phyloP scores from a whole-genome alignment of 225 moss, liverwort and hornwort genomes.

The Sphagnum contortum region DNA sequence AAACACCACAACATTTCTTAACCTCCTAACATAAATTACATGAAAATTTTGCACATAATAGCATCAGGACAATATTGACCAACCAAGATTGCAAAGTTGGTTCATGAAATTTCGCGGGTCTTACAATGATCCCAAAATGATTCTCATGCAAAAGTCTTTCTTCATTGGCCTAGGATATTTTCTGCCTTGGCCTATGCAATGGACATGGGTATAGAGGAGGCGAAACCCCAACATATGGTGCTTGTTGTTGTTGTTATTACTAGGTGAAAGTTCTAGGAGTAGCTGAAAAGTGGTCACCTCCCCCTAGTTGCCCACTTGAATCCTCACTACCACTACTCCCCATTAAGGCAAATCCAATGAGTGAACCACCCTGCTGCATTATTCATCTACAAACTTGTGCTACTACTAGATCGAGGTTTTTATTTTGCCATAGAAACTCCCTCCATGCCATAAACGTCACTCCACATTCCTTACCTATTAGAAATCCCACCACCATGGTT shows the following conservation, averaged over 20 bases:
- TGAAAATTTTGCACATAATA: too few relatives aligned
- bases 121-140: conserved; percentile 63
- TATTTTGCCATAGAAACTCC: too few relatives aligned
- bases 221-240: conserved; percentile 61
- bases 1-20: too few relatives aligned
- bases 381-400: conserved; percentile 9
- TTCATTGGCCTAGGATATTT: conserved; percentile 51
- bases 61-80: too few relatives aligned
- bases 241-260: too few relatives aligned
- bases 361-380: conserved; percentile 24
- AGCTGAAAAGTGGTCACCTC: conserved; percentile 45
- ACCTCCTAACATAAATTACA: too few relatives aligned
- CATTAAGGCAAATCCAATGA: conserved; percentile 69
- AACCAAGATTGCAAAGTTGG: too few relatives aligned
- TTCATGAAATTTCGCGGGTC: too few relatives aligned
- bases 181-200: conserved; percentile 78
- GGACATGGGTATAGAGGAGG: conserved; percentile 65
- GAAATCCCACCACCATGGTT: too few relatives aligned
- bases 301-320: conserved; percentile 54
- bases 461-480: too few relatives aligned
- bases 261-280: conserved; percentile 59
- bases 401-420: not conserved
- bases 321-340: conserved; percentile 96
- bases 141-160: conserved; percentile 50
- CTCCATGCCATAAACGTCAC: too few relatives aligned